Evolutionary conservation across 495 filamentous ascomycete species (phyloP).

Genomic region (Aspergillus incahuasiensis): DNA sequence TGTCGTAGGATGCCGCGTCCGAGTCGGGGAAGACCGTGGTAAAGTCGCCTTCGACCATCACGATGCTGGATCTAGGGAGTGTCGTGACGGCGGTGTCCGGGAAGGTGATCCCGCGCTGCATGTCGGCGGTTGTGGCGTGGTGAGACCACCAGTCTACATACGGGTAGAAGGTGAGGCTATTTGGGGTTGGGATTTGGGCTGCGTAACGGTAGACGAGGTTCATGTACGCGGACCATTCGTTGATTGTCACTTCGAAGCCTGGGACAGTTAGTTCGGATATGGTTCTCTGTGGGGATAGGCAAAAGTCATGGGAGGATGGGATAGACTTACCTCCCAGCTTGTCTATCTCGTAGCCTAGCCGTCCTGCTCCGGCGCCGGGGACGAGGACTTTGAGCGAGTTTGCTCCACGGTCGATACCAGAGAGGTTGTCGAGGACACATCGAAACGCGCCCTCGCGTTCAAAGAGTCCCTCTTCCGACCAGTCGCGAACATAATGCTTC

Average conservation of each 20-base stretch:
- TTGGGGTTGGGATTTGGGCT: neutral
- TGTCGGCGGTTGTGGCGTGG: constrained; percentile 31
- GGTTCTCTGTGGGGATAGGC: neutral
- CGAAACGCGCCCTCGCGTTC: constrained; percentile 37
- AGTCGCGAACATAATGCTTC: constrained; percentile 47
- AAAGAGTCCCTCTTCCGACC: constrained; percentile 32
- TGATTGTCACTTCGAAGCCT: constrained; percentile 38
- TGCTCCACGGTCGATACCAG: constrained; percentile 4
- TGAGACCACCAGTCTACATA: constrained; percentile 45
- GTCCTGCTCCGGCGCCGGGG: constrained; percentile 41
- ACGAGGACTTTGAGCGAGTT: constrained; percentile 29
- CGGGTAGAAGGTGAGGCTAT: constrained; percentile 30
- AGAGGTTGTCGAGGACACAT: constrained; percentile 28
- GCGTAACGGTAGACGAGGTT: constrained; percentile 35
- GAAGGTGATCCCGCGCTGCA: constrained; percentile 35
- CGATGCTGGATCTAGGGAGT: constrained; percentile 11
- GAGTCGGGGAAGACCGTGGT: constrained; percentile 18
- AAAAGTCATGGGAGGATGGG: neutral
- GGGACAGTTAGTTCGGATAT: too few species aligned
- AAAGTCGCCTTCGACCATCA: constrained; percentile 43
- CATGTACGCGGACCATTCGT: constrained; percentile 43
- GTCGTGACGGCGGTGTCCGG: constrained; percentile 21
- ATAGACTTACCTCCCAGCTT: constrained; percentile 22
- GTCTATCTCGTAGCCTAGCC: constrained; percentile 38
- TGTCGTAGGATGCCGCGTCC: constrained; percentile 27